Evolutionary conservation across 208 protist genomes (phyloP).

Genomic region (Acanthamoeba castellanii): DNA sequence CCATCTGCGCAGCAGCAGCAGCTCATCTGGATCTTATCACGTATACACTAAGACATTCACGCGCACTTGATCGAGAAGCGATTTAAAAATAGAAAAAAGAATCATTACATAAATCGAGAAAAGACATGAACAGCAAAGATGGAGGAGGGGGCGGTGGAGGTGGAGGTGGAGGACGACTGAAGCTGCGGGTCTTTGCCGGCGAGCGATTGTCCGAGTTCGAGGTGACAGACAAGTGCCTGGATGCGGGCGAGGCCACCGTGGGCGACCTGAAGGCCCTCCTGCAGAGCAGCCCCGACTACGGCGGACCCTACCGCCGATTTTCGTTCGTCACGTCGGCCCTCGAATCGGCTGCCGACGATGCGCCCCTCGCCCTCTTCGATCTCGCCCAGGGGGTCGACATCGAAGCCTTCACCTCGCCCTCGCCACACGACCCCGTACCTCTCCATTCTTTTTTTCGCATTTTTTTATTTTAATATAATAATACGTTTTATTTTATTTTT

Average conservation of each 20-base stretch:
- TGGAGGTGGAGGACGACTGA: neutral
- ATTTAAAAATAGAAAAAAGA: too few species aligned
- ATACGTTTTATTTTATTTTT: too few species aligned
- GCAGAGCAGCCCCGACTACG: neutral
- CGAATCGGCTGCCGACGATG: neutral
- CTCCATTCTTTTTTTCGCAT: neutral
- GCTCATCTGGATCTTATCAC: too few species aligned
- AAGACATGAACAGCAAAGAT: neutral
- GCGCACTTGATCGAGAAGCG: too few species aligned
- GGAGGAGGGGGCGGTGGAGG: neutral
- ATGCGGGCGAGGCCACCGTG: neutral
- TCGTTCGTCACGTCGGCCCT: neutral
- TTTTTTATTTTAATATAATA: too few species aligned
- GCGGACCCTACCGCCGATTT: neutral
- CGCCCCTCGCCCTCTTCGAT: neutral
- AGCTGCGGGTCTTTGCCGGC: neutral
- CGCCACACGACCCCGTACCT: neutral
- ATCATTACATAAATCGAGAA: neutral
- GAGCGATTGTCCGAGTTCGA: slow-evolving; percentile 5
- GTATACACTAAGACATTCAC: too few species aligned
- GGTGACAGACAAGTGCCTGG: neutral
- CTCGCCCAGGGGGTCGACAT: neutral
- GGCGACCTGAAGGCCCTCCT: neutral
- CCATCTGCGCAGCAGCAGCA: too few species aligned
- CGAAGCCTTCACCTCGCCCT: neutral